phyloP scores from a whole-genome alignment of 163 green algal genomes.

The Chlamydomonas reinhardtii region DNA sequence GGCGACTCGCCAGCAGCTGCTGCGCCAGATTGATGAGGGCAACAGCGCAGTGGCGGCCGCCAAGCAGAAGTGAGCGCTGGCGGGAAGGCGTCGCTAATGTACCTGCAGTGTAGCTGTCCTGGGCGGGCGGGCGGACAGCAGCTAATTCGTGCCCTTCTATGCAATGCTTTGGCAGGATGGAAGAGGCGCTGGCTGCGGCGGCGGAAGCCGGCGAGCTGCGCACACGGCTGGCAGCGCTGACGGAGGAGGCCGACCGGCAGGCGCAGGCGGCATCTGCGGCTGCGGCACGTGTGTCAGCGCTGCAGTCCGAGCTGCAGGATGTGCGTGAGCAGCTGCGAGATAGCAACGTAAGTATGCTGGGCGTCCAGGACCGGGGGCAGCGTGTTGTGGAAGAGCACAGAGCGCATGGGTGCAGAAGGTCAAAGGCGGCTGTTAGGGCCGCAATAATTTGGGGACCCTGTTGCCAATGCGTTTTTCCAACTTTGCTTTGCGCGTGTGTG shows the following conservation, averaged over 20 bases:
- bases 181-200: background rate
- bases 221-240: background rate
- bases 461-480: no score
- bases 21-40: slow-evolving; percentile 28
- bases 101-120: no score
- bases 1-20: slow-evolving; percentile 28
- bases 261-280: background rate
- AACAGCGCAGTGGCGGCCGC: background rate
- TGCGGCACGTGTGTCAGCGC: background rate
- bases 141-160: no score
- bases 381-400: no score
- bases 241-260: background rate
- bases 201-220: slow-evolving; percentile 14
- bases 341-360: background rate
- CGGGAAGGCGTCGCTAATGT: no score
- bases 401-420: no score
- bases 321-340: background rate
- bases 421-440: no score
- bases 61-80: background rate
- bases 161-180: background rate
- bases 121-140: no score
- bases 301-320: slow-evolving; percentile 14
- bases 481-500: no score
- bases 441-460: no score
- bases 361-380: no score